Conservation (phyloP, 2,329 filamentous ascomycete species). For the Botryotinia narcissicola region DNA sequence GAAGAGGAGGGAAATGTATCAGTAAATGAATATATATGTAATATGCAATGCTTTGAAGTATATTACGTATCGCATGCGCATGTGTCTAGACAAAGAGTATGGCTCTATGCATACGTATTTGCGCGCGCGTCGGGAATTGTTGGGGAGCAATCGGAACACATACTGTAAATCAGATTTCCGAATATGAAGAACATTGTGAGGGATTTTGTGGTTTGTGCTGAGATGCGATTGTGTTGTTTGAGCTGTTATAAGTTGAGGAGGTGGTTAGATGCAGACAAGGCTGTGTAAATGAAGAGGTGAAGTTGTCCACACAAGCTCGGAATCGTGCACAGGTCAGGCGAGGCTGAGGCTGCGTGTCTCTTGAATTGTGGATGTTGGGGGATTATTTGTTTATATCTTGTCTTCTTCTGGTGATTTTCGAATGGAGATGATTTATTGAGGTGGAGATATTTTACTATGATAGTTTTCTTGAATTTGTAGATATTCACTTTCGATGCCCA, state of each 20-base stretch:
- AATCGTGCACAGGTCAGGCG: background rate
- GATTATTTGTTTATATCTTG: background rate
- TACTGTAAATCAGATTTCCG: conserved; percentile 72
- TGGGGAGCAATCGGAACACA: conserved; percentile 18
- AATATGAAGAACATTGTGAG: conserved; percentile 65
- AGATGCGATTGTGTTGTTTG: conserved; percentile 2
- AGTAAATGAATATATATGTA: background rate
- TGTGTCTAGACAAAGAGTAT: background rate
- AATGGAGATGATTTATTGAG: background rate
- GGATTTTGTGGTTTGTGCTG: conserved; percentile 19
- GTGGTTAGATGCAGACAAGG: conserved; percentile 17
- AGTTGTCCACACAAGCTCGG: conserved; percentile 15
- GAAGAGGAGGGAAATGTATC: conserved; percentile 21
- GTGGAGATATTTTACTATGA: background rate
- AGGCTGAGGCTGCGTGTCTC: conserved; percentile 14
- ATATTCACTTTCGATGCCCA: background rate
- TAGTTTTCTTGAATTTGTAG: background rate
- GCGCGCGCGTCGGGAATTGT: background rate
- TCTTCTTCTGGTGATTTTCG: background rate
- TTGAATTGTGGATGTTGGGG: background rate
- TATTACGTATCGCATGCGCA: background rate
- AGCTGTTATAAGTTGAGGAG: conserved; percentile 8
- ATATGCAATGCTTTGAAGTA: background rate
- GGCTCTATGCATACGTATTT: background rate
- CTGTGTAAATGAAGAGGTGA: conserved; percentile 15